Evolutionary conservation across 352 stramenopile species (phyloP).

Genomic region (Globisporangium megalacanthum): DNA sequence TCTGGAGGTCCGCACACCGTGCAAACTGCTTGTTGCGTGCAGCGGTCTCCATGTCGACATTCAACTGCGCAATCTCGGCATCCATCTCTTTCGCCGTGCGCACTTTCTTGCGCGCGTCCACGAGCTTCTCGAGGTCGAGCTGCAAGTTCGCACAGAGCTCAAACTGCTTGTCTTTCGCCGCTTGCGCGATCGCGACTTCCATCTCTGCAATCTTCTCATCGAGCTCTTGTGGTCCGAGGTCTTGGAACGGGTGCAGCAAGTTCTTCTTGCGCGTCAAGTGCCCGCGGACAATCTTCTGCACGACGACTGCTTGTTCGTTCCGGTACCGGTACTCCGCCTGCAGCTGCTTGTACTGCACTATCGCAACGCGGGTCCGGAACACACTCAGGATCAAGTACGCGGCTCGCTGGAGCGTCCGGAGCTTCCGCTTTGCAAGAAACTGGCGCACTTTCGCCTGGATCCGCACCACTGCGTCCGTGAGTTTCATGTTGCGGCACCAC

Average conservation of each 20-base stretch:
- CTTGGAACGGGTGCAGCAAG: slow-evolving; percentile 72
- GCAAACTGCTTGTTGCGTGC: slow-evolving; percentile 79
- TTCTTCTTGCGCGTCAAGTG: slow-evolving; percentile 71
- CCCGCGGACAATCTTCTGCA: slow-evolving; percentile 73
- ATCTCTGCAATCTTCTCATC: slow-evolving; percentile 72
- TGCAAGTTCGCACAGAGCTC: slow-evolving; percentile 79
- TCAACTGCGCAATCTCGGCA: slow-evolving; percentile 65
- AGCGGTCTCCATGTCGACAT: slow-evolving; percentile 71
- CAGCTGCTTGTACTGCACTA: slow-evolving; percentile 51
- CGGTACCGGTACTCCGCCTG: slow-evolving; percentile 47
- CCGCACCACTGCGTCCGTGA: slow-evolving; percentile 41
- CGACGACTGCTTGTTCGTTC: slow-evolving; percentile 44
- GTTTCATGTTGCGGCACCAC: slow-evolving; percentile 73
- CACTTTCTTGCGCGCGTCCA: slow-evolving; percentile 78
- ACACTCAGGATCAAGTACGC: slow-evolving; percentile 60
- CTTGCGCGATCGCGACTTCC: slow-evolving; percentile 73
- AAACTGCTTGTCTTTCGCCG: slow-evolving; percentile 80
- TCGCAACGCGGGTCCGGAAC: slow-evolving; percentile 54
- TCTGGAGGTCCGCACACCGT: slow-evolving; percentile 73
- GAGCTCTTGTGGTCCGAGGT: slow-evolving; percentile 70
- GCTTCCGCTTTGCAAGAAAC: slow-evolving; percentile 49
- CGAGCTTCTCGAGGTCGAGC: slow-evolving; percentile 75
- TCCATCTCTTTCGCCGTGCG: slow-evolving; percentile 87
- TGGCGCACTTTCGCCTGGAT: slow-evolving; percentile 75
- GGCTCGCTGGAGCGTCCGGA: slow-evolving; percentile 45